Percentiles rank a stretch among this genome's conserved stretches.
Conservation (phyloP, 495 filamentous ascomycete genomes). For the Gamarada debralockiae region DNA sequence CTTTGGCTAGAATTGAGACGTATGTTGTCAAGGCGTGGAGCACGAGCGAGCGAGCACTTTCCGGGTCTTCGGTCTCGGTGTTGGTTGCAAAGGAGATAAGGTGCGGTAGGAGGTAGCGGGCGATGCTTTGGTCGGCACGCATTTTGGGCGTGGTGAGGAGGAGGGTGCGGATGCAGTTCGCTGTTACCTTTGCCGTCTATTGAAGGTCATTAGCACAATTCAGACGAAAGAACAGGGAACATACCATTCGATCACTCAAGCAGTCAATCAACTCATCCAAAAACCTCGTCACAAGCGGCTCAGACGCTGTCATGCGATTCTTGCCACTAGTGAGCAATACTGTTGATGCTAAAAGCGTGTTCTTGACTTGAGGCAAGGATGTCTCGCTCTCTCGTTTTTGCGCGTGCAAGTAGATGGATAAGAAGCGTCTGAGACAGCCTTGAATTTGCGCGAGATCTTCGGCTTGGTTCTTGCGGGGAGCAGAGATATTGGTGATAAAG, state of each 20-base stretch:
- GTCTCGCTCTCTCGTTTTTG: slow-evolving; percentile 81
- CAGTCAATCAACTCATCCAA: slow-evolving; percentile 80
- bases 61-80: slow-evolving; percentile 65
- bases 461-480: slow-evolving; percentile 30
- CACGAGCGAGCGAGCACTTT: slow-evolving; percentile 63
- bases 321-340: slow-evolving; percentile 81
- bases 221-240: slow-evolving; percentile 10
- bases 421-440: slow-evolving; percentile 72
- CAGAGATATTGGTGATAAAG: slow-evolving; percentile 72
- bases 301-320: slow-evolving; percentile 65
- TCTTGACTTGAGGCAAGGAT: slow-evolving; percentile 85
- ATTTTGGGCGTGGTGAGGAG: slow-evolving; percentile 61
- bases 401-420: slow-evolving; percentile 74
- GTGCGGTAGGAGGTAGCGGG: slow-evolving; percentile 69
- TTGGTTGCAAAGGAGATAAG: slow-evolving; percentile 71
- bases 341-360: slow-evolving; percentile 80
- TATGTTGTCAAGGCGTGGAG: slow-evolving; percentile 71
- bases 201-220: slow-evolving; percentile 8
- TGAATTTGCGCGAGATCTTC: slow-evolving; percentile 46
- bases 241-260: slow-evolving; percentile 69
- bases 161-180: slow-evolving; percentile 81
- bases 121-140: slow-evolving; percentile 66
- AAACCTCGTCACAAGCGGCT: slow-evolving; percentile 64
- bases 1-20: slow-evolving; percentile 47
- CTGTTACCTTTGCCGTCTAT: slow-evolving; percentile 80